phyloP scores from a whole-genome alignment of 2,329 filamentous ascomycete genomes.

The Dactylellina haptotyla region DNA sequence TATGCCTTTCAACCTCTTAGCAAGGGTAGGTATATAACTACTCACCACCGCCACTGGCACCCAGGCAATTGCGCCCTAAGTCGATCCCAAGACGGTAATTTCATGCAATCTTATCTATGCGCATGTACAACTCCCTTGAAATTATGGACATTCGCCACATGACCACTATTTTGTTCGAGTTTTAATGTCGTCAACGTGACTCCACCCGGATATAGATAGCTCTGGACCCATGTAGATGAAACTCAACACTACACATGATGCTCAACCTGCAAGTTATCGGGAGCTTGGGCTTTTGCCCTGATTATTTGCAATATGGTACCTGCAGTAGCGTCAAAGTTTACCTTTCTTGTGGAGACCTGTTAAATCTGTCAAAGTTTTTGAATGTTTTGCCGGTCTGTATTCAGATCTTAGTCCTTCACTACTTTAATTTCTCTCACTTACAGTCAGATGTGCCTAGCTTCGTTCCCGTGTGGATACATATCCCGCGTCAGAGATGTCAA shows the following conservation, averaged over 20 bases:
- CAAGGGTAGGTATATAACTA: neutral
- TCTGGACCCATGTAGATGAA: conserved; percentile 28
- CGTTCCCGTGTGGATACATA: neutral
- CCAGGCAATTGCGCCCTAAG: neutral
- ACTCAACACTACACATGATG: conserved; percentile 3
- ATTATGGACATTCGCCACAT: conserved; percentile 31
- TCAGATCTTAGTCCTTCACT: neutral
- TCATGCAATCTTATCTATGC: conserved; percentile 48
- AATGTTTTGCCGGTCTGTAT: neutral
- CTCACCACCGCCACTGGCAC: neutral
- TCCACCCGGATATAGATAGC: conserved; percentile 23
- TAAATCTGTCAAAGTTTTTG: neutral
- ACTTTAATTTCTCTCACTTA: too few relatives aligned
- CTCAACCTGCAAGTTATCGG: neutral
- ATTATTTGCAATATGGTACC: conserved; percentile 31
- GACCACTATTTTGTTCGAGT: neutral
- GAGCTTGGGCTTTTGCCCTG: conserved; percentile 14
- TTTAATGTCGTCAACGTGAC: conserved; percentile 31
- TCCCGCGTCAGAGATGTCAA: neutral
- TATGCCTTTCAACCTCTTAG: neutral
- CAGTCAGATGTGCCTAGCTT: too few relatives aligned
- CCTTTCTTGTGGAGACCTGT: conserved; percentile 14
- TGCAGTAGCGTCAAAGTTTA: conserved; percentile 44
- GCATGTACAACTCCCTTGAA: conserved; percentile 30
- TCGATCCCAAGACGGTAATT: conserved; percentile 21